A percentile compares a stretch with the other conserved stretches of the same genome.
phyloP scores from a whole-genome alignment of 768 basidiomycete genomes.

The Hygrocybe punicea region DNA sequence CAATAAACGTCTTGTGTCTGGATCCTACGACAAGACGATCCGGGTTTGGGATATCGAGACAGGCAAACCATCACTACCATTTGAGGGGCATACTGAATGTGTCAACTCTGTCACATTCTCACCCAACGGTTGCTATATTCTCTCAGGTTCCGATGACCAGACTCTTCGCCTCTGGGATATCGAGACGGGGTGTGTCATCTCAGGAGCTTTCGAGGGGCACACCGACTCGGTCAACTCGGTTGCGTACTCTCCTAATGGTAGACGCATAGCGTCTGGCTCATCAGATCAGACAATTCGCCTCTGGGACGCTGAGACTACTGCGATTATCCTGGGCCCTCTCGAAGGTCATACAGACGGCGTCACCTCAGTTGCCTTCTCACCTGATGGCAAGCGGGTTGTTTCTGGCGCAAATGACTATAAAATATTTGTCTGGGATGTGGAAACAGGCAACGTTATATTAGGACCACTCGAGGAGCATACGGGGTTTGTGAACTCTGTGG shows the following conservation, averaged over 20 bases:
- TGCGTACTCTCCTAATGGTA: slow-evolving; percentile 17
- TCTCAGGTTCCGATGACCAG: slow-evolving; percentile 13
- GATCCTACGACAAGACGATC: slow-evolving; percentile 88
- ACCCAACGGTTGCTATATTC: slow-evolving; percentile 21
- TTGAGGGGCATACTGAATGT: slow-evolving; percentile 3
- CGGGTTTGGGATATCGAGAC: slow-evolving; percentile 82
- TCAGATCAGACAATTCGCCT: slow-evolving; percentile 13
- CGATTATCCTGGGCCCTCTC: background rate
- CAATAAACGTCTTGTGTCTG: slow-evolving; percentile 78
- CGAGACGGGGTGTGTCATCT: slow-evolving; percentile 11
- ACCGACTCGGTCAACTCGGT: slow-evolving; percentile 7
- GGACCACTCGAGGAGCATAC: slow-evolving; percentile 15
- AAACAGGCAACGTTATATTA: slow-evolving; percentile 2
- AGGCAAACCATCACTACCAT: slow-evolving; percentile 15
- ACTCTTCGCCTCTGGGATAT: slow-evolving; percentile 1
- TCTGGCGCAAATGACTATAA: background rate
- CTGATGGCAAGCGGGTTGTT: slow-evolving; percentile 6
- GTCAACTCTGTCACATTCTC: slow-evolving; percentile 25
- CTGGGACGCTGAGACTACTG: slow-evolving; percentile 15
- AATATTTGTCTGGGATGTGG: slow-evolving; percentile 6
- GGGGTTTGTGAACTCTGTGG: slow-evolving; percentile 18
- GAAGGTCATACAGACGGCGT: background rate
- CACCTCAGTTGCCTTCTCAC: slow-evolving; percentile 6
- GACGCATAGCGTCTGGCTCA: slow-evolving; percentile 14
- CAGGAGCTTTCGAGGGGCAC: background rate